Evolutionary conservation across 768 basidiomycete genomes (phyloP).

Genomic region (Naganishia vaughanmartiniae): DNA sequence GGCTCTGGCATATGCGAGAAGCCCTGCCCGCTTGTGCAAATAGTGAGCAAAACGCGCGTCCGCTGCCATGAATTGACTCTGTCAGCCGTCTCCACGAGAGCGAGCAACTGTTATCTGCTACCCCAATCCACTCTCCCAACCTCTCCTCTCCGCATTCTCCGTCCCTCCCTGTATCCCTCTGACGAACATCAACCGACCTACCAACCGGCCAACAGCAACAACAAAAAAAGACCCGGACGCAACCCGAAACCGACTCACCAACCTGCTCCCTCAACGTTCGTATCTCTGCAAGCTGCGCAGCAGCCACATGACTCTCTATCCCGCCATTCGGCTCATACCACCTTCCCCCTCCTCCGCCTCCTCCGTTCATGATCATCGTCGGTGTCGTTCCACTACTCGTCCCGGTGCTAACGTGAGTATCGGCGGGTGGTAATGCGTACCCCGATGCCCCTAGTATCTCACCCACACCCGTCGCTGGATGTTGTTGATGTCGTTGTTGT

Average conservation of each 20-base stretch:
- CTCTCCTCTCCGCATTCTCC: no score
- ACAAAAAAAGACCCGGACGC: not conserved
- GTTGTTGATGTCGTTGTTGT: not conserved
- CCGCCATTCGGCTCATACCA: slow-evolving; percentile 25
- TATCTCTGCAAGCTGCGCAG: slow-evolving; percentile 21
- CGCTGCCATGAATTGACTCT: no score
- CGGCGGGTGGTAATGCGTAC: not conserved
- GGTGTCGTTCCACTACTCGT: not conserved
- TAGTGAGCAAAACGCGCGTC: no score
- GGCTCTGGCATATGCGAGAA: no score
- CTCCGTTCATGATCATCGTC: not conserved
- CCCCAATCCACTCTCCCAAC: no score
- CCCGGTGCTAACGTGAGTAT: not conserved
- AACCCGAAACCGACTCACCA: not conserved
- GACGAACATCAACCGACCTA: no score
- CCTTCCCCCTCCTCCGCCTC: no score
- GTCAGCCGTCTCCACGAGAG: no score
- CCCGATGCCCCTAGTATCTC: not conserved
- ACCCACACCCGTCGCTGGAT: not conserved
- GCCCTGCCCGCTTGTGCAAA: no score
- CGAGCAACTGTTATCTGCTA: no score
- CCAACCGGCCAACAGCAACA: not conserved
- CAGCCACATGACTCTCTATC: slow-evolving; percentile 6
- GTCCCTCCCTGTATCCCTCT: no score
- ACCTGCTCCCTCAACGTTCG: slow-evolving; percentile 5